phyloP scores from a whole-genome alignment of 768 basidiomycete species.

The Mycena leptocephala region DNA sequence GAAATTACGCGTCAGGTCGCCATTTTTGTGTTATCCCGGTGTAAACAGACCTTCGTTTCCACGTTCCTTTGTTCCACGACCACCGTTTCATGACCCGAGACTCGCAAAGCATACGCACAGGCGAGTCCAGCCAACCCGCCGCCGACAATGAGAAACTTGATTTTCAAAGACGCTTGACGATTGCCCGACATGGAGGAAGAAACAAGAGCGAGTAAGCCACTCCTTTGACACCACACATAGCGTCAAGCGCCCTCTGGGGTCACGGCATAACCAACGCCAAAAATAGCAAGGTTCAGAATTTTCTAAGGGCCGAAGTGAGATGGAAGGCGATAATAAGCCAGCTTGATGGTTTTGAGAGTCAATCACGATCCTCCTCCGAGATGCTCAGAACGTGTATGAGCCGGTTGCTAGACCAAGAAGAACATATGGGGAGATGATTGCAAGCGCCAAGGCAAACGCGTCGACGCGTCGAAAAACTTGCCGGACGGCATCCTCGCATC shows the following conservation, averaged over 20 bases:
- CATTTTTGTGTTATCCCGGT: too few species aligned
- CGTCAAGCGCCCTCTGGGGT: too few species aligned
- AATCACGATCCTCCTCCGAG: not conserved
- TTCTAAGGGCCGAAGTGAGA: conserved; percentile 9
- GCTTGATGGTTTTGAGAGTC: not conserved
- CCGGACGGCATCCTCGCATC: too few species aligned
- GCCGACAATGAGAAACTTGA: conserved; percentile 55
- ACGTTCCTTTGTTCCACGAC: conserved; percentile 6
- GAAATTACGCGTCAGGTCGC: not conserved
- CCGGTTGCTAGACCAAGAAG: not conserved
- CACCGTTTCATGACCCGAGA: conserved; percentile 22
- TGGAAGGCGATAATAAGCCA: not conserved
- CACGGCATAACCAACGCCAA: not conserved
- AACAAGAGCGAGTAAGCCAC: not conserved
- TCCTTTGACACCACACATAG: not conserved
- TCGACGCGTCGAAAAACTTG: too few species aligned
- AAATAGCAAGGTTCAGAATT: not conserved
- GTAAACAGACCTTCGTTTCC: not conserved
- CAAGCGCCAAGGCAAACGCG: too few species aligned
- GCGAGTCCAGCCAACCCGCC: conserved; percentile 54
- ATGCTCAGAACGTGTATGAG: not conserved
- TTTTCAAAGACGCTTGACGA: conserved; percentile 3
- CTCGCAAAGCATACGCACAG: conserved; percentile 48
- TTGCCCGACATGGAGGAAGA: not conserved
- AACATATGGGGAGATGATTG: not conserved